A percentile compares a stretch with the other conserved stretches of the same genome.
Conservation (phyloP, 768 basidiomycete genomes). For the Mycena crocata region DNA sequence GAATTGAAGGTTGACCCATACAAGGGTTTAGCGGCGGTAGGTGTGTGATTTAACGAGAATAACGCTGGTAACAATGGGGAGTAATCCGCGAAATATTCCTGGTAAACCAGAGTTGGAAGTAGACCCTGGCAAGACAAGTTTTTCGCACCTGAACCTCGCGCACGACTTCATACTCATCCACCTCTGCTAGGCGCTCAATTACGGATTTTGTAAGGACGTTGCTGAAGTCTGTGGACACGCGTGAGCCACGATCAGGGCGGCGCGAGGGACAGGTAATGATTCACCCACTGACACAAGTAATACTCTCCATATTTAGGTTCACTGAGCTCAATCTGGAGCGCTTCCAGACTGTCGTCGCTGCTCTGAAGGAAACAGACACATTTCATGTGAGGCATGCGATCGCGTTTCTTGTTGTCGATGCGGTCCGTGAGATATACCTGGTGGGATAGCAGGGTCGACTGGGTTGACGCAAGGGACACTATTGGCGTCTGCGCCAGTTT, state of each 20-base stretch:
- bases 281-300: conserved; percentile 97
- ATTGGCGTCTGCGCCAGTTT: conserved; percentile 83
- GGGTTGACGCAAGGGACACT: conserved; percentile 93
- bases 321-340: conserved; percentile 83
- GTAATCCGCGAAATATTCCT: conserved; percentile 99
- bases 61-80: conserved; percentile 86
- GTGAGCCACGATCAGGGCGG: conserved; percentile 37
- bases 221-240: conserved; percentile 82
- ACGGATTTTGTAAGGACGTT: conserved; percentile 89
- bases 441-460: conserved; percentile 91
- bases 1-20: conserved; percentile 77
- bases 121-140: neutral
- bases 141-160: conserved; percentile 90
- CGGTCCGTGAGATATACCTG: conserved; percentile 98
- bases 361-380: conserved; percentile 94
- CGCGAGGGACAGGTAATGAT: conserved; percentile 48
- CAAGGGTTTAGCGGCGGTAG: conserved; percentile 69
- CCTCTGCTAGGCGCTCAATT: conserved; percentile 93
- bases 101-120: conserved; percentile 26
- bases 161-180: conserved; percentile 96
- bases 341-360: conserved; percentile 83
- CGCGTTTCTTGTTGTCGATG: conserved; percentile 93
- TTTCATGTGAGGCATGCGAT: conserved; percentile 96
- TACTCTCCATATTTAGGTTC: conserved; percentile 98
- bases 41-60: conserved; percentile 87